These are phyloP conservation scores for Allium fistulosum DNA, from an alignment of 106 monocot genomes.

Conservation along the genomic window DNA sequence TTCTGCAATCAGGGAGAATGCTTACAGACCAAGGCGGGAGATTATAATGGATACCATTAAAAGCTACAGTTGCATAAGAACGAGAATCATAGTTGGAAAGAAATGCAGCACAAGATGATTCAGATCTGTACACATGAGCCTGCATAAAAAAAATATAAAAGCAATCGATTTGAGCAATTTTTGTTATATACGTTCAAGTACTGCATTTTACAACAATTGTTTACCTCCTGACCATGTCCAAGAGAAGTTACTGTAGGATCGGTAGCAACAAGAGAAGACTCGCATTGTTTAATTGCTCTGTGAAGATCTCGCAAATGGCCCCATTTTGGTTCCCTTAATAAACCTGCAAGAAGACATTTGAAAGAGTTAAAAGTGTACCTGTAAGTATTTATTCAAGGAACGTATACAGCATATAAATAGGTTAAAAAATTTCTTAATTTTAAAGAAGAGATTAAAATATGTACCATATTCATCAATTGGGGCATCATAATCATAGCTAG, in stretches of 20 bases:
- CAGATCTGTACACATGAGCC: constrained; percentile 66
- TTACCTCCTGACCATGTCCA: constrained; percentile 71
- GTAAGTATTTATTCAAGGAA: too few species aligned
- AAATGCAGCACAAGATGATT: constrained; percentile 85
- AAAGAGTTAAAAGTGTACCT: too few species aligned
- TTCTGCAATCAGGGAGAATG: constrained; percentile 95
- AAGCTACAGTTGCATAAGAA: constrained; percentile 58
- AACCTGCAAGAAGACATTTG: constrained; percentile 24
- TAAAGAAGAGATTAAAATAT: neutral
- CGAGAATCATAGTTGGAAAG: constrained; percentile 66
- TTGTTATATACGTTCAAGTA: neutral
- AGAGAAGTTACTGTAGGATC: constrained; percentile 55
- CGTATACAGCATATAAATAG: too few species aligned
- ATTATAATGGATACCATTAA: constrained; percentile 78
- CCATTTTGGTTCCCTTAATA: constrained; percentile 91
- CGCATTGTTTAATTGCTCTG: constrained; percentile 82
- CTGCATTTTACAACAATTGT: too few species aligned
- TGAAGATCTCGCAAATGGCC: constrained; percentile 95
- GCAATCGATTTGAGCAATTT: constrained; percentile 1
- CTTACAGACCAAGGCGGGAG: constrained; percentile 99
- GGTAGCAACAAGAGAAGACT: constrained; percentile 59
- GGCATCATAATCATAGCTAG: constrained; percentile 96
- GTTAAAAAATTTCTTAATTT: too few species aligned
- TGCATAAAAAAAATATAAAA: constrained; percentile 13
- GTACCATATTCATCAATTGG: constrained; percentile 94